These are phyloP conservation scores for Trichosporon inkin DNA, from an alignment of 1,284 basidiomycete species.

Conservation along the genomic window DNA sequence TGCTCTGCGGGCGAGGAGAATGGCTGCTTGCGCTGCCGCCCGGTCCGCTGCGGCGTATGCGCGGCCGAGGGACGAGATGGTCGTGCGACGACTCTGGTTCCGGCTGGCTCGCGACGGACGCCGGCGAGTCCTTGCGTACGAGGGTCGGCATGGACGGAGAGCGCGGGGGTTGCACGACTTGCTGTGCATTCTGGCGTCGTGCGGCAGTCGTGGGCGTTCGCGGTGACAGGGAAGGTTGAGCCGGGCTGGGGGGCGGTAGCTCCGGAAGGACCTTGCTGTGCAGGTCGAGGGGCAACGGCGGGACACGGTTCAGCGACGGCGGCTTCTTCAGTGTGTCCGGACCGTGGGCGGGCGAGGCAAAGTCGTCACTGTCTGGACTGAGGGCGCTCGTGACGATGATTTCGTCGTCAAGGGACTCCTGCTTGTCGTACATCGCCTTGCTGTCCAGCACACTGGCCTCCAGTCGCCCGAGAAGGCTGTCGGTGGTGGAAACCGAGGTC, in stretches of 20 bases:
- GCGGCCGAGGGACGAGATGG: not conserved
- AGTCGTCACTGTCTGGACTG: not conserved
- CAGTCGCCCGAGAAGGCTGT: constrained; percentile 2
- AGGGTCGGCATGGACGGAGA: constrained; percentile 18
- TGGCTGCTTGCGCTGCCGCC: constrained; percentile 1
- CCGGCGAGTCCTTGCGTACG: not conserved
- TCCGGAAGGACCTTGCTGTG: constrained; percentile 8
- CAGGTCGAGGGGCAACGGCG: constrained; percentile 1
- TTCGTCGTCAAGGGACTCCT: not conserved
- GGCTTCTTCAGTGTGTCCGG: not conserved
- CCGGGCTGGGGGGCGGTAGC: not conserved
- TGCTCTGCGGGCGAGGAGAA: constrained; percentile 16
- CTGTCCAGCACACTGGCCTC: not conserved
- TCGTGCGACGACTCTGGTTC: not conserved
- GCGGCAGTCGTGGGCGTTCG: constrained; percentile 13
- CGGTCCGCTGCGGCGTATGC: not conserved
- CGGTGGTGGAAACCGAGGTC: constrained; percentile 5
- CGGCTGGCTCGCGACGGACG: not conserved
- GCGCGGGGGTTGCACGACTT: constrained; percentile 4
- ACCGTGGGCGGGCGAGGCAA: not conserved
- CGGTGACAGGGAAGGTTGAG: constrained; percentile 10
- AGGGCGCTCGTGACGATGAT: constrained; percentile 6
- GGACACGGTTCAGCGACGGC: not conserved
- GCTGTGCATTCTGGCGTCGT: constrained; percentile 1
- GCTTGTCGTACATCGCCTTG: not conserved